A percentile compares a stretch with the other conserved stretches of the same genome.
These are phyloP conservation scores for Strigomonas culicis DNA, from an alignment of 208 protist genomes.

Conservation along the genomic window DNA sequence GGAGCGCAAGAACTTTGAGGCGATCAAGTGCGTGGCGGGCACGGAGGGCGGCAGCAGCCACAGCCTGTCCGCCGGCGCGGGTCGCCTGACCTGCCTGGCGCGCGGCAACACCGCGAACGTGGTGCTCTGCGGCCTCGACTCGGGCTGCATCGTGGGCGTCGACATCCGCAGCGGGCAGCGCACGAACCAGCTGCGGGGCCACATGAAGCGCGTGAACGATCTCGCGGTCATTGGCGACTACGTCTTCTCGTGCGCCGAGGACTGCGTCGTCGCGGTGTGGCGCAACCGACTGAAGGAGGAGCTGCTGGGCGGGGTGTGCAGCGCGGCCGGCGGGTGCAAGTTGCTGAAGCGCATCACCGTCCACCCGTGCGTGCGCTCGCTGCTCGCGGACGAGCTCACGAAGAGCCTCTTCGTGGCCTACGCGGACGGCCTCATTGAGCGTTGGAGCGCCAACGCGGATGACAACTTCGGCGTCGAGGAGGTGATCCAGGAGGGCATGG, in stretches of 20 bases:
- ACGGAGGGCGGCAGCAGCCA: constrained; percentile 16
- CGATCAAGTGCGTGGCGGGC: constrained; percentile 41
- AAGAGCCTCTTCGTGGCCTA: constrained; percentile 81
- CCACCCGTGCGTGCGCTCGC: constrained; percentile 37
- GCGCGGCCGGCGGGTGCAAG: constrained; percentile 4
- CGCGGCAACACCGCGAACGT: constrained; percentile 16
- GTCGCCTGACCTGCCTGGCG: constrained; percentile 22
- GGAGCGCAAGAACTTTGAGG: constrained; percentile 69
- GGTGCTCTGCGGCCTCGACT: constrained; percentile 58
- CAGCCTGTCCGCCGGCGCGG: constrained; percentile 7
- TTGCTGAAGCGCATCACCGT: constrained; percentile 62
- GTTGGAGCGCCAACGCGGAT: constrained; percentile 78
- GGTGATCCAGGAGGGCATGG: constrained; percentile 48
- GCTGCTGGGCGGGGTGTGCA: constrained; percentile 4
- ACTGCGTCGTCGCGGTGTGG: constrained; percentile 73
- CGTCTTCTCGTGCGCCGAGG: constrained; percentile 78
- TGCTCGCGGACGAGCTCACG: constrained; percentile 49
- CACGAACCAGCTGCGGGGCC: constrained; percentile 41
- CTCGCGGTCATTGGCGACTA: constrained; percentile 54
- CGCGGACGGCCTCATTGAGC: constrained; percentile 68
- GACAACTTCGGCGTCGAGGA: constrained; percentile 88
- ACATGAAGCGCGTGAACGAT: constrained; percentile 52
- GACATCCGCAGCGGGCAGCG: constrained; percentile 41
- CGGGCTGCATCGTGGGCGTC: constrained; percentile 46
- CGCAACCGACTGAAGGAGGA: constrained; percentile 15